Evolutionary conservation across 768 basidiomycete genomes (phyloP), one percentile per base, ranked within the genome.

Genomic region (Lenzites betulinus): DNA sequence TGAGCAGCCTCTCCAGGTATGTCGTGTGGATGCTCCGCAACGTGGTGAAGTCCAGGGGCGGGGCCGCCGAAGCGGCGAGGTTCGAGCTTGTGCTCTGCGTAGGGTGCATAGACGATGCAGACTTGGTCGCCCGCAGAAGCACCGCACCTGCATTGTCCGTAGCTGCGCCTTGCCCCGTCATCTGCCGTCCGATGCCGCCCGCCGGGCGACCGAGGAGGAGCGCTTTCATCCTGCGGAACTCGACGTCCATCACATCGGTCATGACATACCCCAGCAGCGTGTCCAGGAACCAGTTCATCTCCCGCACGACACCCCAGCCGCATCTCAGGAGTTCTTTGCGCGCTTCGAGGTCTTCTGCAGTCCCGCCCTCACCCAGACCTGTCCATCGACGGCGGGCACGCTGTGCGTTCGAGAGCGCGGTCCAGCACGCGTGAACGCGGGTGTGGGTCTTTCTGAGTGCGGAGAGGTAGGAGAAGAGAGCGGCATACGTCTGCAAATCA

Each of bases 241-340:
- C 93, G 16, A 86, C 83, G 60, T 95, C 93, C 35, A 95, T 81
- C 9, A 96, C 93, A 63, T 96, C 94, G 67, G 83, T 89, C 91
- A 93, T 92, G 60, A 93, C 84, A 71, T 97, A 95, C 11, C 86
- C 86, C 55, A 92, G 75, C 2, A 97, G 69, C 26, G 86, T 87
- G 70, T 95, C 93, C 58, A 96, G 77, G 70, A 95, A 95, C 92
- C 93, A 95, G 42, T 86, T 83, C 93, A 95, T 94, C 68, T 90
- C 86, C 67, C 92, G 77, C 8, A 94, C 88, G 30, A 89, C 82
- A 1, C 92, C 92, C 94, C 94, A 97, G 1, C 89, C 88, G 60
- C 86, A 88, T 59, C 93, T 80, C 58, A 92, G 76, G 20, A 93
- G 79, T 51, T 78, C 78, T 59, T 82, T 81, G 39, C 92, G 82